Evolutionary conservation across 306 rosid genomes (phyloP).

Genomic region (Rosa multiflora): DNA sequence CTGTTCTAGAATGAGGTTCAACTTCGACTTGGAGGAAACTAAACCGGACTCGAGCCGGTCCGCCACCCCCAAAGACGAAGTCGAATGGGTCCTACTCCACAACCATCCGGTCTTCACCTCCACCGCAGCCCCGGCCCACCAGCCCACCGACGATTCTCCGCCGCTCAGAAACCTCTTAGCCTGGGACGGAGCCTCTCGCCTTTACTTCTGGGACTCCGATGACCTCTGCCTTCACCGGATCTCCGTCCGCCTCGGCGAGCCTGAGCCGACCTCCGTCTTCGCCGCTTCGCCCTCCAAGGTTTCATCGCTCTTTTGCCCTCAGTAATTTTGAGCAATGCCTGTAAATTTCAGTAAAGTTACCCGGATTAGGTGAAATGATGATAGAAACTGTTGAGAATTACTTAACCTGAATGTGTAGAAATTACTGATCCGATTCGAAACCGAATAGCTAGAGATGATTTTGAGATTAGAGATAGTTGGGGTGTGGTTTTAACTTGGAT

Average conservation of each 20-base stretch:
- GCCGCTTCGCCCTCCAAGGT: conserved; percentile 88
- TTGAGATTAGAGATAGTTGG: background rate
- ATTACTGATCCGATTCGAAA: background rate
- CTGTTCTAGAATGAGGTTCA: conserved; percentile 44
- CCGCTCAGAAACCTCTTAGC: conserved; percentile 56
- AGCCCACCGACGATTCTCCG: conserved; percentile 2
- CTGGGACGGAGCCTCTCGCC: conserved; percentile 83
- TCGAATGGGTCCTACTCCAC: conserved; percentile 77
- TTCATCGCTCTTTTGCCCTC: conserved; percentile 3
- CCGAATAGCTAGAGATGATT: background rate
- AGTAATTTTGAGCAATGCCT: background rate
- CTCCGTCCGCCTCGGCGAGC: conserved; percentile 84
- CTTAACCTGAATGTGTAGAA: background rate
- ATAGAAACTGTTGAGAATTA: background rate
- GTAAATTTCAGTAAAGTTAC: background rate
- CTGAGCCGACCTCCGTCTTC: conserved; percentile 70
- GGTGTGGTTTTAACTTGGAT: background rate
- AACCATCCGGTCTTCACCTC: conserved; percentile 69
- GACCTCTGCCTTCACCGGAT: conserved; percentile 61
- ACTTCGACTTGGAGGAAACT: conserved; percentile 37
- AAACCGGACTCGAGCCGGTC: conserved; percentile 45
- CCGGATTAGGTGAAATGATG: background rate
- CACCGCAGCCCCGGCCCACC: conserved; percentile 14
- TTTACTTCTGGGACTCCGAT: conserved; percentile 78
- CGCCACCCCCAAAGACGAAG: conserved; percentile 59